A percentile compares a stretch with the other conserved stretches of the same genome.
phyloP scores from a whole-genome alignment of 805 yeast genomes.

The Candida khao-thaluensis region DNA sequence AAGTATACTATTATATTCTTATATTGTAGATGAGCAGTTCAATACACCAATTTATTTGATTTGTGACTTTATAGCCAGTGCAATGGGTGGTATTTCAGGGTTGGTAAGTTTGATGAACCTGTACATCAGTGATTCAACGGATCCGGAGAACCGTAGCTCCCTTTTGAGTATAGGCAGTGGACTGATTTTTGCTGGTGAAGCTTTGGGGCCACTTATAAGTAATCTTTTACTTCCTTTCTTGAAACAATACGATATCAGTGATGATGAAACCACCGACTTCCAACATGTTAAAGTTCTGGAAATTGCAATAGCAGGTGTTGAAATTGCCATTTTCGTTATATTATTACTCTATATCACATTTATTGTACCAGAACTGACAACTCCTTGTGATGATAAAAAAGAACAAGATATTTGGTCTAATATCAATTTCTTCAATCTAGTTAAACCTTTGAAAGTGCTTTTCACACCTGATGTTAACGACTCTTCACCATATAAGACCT shows the following conservation, averaged over 20 bases:
- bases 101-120: conserved; percentile 59
- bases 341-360: conserved; percentile 26
- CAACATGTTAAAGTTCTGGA: conserved; percentile 17
- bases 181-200: conserved; percentile 57
- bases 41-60: conserved; percentile 38
- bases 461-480: conserved; percentile 7
- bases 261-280: background rate
- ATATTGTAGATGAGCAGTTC: conserved; percentile 27
- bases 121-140: conserved; percentile 71
- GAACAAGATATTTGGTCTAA: conserved; percentile 1
- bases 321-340: conserved; percentile 32
- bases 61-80: conserved; percentile 43
- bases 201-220: conserved; percentile 62
- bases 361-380: conserved; percentile 60
- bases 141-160: conserved; percentile 55
- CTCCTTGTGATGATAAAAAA: background rate
- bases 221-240: conserved; percentile 21
- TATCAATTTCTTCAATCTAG: background rate
- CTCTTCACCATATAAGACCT: background rate
- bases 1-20: conserved; percentile 21
- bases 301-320: conserved; percentile 28
- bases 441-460: conserved; percentile 4
- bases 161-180: conserved; percentile 60
- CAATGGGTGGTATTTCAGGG: conserved; percentile 62
- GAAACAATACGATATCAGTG: background rate